Conservation (phyloP, 345 rosid species). For the Heritiera littoralis region DNA sequence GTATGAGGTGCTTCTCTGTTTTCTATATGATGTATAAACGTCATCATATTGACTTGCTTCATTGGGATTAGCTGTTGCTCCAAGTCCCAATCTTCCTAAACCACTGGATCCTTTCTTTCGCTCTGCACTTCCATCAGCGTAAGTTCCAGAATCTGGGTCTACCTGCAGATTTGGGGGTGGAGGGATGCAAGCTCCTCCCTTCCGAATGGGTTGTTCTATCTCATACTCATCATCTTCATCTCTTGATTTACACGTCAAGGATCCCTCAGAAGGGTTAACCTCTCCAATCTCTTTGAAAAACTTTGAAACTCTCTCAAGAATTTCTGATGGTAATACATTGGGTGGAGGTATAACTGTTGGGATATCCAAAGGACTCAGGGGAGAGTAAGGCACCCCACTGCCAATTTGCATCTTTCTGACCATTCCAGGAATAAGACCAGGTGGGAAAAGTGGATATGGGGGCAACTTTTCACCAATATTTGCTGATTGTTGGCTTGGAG, state of each 20-base stretch:
- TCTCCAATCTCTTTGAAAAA: constrained; percentile 94
- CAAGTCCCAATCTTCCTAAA: constrained; percentile 27
- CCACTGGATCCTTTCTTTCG: constrained; percentile 57
- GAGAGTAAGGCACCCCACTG: constrained; percentile 97
- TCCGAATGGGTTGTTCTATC: constrained; percentile 20
- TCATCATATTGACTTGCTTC: constrained; percentile 92
- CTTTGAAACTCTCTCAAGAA: constrained; percentile 85
- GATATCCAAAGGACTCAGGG: constrained; percentile 95
- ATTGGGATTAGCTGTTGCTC: constrained; percentile 56
- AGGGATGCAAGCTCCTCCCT: constrained; percentile 52
- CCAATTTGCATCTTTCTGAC: constrained; percentile 96
- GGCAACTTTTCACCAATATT: constrained; percentile 67
- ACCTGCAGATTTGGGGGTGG: constrained; percentile 88
- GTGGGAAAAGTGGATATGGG: constrained; percentile 95
- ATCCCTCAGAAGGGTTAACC: constrained; percentile 31
- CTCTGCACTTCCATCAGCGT: constrained; percentile 78
- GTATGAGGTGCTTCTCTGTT: constrained; percentile 86
- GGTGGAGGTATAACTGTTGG: constrained; percentile 93
- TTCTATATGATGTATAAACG: constrained; percentile 90
- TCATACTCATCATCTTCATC: constrained; percentile 24
- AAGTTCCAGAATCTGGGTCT: constrained; percentile 87
- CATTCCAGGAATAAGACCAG: constrained; percentile 99
- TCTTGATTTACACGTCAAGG: constrained; percentile 17
- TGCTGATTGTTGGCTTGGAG: constrained; percentile 47
- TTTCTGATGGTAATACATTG: constrained; percentile 63